Evolutionary conservation across 805 yeast species (phyloP), one percentile per base, ranked within the genome.

Genomic region (Kockiozyma suomiensis): DNA sequence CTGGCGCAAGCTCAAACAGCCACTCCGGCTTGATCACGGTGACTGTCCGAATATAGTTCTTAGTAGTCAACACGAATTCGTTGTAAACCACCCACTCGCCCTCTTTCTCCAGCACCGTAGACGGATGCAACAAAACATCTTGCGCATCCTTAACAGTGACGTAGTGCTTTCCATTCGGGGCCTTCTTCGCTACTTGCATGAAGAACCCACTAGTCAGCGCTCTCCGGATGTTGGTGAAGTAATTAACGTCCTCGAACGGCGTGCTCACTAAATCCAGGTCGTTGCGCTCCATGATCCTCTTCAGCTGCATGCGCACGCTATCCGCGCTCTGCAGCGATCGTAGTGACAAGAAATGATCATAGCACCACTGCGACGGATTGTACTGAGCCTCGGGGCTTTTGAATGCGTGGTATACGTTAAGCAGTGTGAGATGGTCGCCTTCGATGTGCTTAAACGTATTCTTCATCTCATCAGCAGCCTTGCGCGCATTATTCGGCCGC

Each of bases 181-280:
- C 85, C 78, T 89, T 90, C 77, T 92, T 94, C 35, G 97, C 98
- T 56, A 89, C 65, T 78, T 94, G 99, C 98, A 94, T 92, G 79
- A 94, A 94, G 74, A 91, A 92, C 1, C 99, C 99, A n/a, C 90
- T 82, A 3, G 90, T 81, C 59, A 94, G 75, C 0, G 98, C 97
- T 73, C 87, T 88, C 58, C 96, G 81, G 65, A 94, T 85, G 69
- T 90, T 87, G 68, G 82, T 85, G 74, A 85, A 86, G 75, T 89
- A 91, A 43, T 72, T 71, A 53, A 82, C 83, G 69, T 85, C 86
- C 28, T 83, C 87, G 63, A 75, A 81, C 42, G 87, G 85, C 1
- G 90, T 86, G 50, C 90, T 82, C 60, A 82, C 79, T 56, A 94
- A 75, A 58, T 85, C 89, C 58, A 93, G 76, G 69, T 88, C 94